Evolutionary conservation across 768 basidiomycete genomes (phyloP).

Genomic region (Daedalea quercina): DNA sequence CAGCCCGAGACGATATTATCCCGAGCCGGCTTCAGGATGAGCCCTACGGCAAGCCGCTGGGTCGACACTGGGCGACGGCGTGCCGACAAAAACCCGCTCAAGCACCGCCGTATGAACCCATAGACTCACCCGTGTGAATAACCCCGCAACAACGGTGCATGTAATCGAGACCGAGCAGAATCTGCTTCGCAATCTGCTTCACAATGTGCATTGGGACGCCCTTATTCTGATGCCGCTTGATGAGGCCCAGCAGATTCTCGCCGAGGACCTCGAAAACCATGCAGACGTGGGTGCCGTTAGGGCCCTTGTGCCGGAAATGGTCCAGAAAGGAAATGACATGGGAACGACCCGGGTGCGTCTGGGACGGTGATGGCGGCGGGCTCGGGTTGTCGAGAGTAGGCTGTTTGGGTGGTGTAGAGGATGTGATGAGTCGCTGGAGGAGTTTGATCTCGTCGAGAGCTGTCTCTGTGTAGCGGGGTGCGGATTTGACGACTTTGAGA

Average conservation of each 20-base stretch:
- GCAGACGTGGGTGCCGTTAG: constrained; percentile 96
- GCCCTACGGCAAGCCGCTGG: too few relatives aligned
- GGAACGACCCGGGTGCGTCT: constrained; percentile 79
- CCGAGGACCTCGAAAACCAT: constrained; percentile 99
- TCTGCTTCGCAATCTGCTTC: constrained; percentile 95
- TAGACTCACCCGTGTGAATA: constrained; percentile 76
- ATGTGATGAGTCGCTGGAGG: constrained; percentile 89
- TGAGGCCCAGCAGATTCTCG: constrained; percentile 91
- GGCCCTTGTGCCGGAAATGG: constrained; percentile 94
- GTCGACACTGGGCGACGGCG: too few relatives aligned
- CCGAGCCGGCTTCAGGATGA: too few relatives aligned
- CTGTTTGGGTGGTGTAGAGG: constrained; percentile 49
- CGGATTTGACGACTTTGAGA: constrained; percentile 98
- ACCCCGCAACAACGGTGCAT: constrained; percentile 97
- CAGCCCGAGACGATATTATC: too few relatives aligned
- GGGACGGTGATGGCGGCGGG: constrained; percentile 46
- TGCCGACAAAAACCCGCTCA: neutral
- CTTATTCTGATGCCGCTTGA: constrained; percentile 97
- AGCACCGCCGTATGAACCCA: neutral
- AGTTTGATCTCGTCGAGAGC: constrained; percentile 99
- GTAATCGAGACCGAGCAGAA: constrained; percentile 92
- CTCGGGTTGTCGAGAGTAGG: constrained; percentile 43
- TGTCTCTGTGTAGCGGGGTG: constrained; percentile 94
- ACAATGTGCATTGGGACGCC: constrained; percentile 92
- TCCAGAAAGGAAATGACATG: constrained; percentile 98